A percentile compares a stretch with the other conserved stretches of the same genome.
phyloP scores from a whole-genome alignment of 2,329 filamentous ascomycete genomes.

The Penicillium thymicola region DNA sequence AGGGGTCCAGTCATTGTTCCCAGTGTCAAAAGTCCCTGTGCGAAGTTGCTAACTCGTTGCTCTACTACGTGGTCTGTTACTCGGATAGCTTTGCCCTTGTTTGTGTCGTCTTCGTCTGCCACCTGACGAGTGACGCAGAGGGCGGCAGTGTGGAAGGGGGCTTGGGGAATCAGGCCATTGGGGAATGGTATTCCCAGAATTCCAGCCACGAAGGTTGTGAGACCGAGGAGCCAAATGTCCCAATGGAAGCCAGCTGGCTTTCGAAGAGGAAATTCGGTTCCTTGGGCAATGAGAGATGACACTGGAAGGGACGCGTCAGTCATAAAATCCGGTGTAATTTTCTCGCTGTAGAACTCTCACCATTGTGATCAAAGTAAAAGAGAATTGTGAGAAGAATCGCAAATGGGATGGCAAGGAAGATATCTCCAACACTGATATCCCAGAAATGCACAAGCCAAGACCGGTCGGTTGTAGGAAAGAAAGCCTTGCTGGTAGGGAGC shows the following conservation, averaged over 20 bases:
- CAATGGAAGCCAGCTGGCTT: slow-evolving; percentile 84
- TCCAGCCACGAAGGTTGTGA: slow-evolving; percentile 72
- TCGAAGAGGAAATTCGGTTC: slow-evolving; percentile 74
- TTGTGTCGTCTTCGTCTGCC: slow-evolving; percentile 55
- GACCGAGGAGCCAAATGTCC: slow-evolving; percentile 76
- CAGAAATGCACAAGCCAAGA: slow-evolving; percentile 79
- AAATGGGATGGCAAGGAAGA: slow-evolving; percentile 85
- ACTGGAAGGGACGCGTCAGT: slow-evolving; percentile 48
- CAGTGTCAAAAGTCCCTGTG: slow-evolving; percentile 72
- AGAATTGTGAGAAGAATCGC: slow-evolving; percentile 76
- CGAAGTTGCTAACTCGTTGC: slow-evolving; percentile 74
- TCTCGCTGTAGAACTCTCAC: slow-evolving; percentile 44
- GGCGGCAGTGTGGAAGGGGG: slow-evolving; percentile 75
- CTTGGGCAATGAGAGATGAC: slow-evolving; percentile 77
- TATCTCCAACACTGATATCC: slow-evolving; percentile 67
- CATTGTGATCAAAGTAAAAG: slow-evolving; percentile 89
- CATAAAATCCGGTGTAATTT: neutral
- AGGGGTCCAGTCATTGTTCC: slow-evolving; percentile 76
- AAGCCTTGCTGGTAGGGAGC: slow-evolving; percentile 72
- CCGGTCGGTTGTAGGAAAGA: slow-evolving; percentile 71
- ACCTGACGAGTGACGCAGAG: slow-evolving; percentile 66
- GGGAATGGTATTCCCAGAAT: slow-evolving; percentile 76
- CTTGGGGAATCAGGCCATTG: slow-evolving; percentile 79
- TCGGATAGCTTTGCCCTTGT: slow-evolving; percentile 58
- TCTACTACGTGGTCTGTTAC: slow-evolving; percentile 63